These are phyloP conservation scores for Chytriomyces confervae DNA, from an alignment of 192 early-diverging fungal species.

Conservation along the genomic window DNA sequence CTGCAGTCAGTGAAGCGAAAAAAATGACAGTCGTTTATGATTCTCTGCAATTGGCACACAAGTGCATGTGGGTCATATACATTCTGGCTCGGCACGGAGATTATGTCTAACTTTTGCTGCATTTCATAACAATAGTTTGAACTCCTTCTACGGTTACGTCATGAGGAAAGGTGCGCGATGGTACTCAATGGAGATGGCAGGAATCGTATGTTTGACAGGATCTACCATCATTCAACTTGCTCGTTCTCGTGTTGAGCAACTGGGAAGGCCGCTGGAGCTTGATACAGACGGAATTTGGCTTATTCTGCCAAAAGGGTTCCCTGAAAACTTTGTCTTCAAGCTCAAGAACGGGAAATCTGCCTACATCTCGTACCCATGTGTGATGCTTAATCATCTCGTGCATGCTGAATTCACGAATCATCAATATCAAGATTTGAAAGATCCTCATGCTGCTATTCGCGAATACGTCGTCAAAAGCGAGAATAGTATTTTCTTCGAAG, in stretches of 20 bases:
- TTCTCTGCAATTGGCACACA: slow-evolving; percentile 97
- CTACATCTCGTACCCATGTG: slow-evolving; percentile 94
- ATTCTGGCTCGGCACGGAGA: slow-evolving; percentile 49
- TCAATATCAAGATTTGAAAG: slow-evolving; percentile 82
- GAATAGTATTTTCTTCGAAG: slow-evolving; percentile 99
- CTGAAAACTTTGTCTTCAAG: slow-evolving; percentile 89
- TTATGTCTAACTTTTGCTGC: slow-evolving; percentile 24
- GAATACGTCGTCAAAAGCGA: slow-evolving; percentile 76
- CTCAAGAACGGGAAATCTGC: slow-evolving; percentile 79
- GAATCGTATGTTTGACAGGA: slow-evolving; percentile 96
- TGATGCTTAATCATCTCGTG: slow-evolving; percentile 97
- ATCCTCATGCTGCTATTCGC: slow-evolving; percentile 41
- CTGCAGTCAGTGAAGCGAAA: slow-evolving; percentile 78
- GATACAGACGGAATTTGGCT: slow-evolving; percentile 99
- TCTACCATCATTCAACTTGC: slow-evolving; percentile 98
- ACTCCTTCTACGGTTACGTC: slow-evolving; percentile 98
- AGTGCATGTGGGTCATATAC: slow-evolving; percentile 68
- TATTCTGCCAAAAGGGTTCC: slow-evolving; percentile 89
- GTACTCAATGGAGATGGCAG: slow-evolving; percentile 99
- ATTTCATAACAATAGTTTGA: slow-evolving; percentile 50
- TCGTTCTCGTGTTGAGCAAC: slow-evolving; percentile 84
- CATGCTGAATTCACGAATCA: slow-evolving; percentile 96
- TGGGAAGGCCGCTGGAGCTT: slow-evolving; percentile 93
- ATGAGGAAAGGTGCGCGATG: slow-evolving; percentile 98
- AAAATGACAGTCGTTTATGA: slow-evolving; percentile 96